These are phyloP conservation scores for Phyllosticta capitalensis DNA, from an alignment of 2,329 filamentous ascomycete species.

Conservation along the genomic window DNA sequence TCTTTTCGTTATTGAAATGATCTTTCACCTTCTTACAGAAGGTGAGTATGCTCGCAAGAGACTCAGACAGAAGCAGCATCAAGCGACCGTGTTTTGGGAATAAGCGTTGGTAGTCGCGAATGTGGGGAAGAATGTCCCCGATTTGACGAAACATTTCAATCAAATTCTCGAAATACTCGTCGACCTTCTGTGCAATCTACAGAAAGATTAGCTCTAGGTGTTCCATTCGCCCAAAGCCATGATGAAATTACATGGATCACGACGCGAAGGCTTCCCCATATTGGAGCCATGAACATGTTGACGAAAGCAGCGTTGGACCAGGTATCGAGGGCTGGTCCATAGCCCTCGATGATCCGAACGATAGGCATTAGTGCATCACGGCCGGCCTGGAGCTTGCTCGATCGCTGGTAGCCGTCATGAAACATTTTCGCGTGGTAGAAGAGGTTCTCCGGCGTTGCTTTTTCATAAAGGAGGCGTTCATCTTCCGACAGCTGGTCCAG, in stretches of 20 bases:
- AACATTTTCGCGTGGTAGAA: slow-evolving; percentile 17
- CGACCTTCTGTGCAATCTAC: slow-evolving; percentile 15
- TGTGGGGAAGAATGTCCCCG: slow-evolving; percentile 16
- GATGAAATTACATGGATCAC: slow-evolving; percentile 14
- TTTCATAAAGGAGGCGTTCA: slow-evolving; percentile 12
- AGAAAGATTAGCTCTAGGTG: not conserved
- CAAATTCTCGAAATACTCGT: slow-evolving; percentile 16
- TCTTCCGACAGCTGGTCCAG: slow-evolving; percentile 12
- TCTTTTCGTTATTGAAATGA: slow-evolving; percentile 13
- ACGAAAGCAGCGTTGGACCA: slow-evolving; percentile 14
- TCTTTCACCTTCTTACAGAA: slow-evolving; percentile 16
- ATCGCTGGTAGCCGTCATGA: slow-evolving; percentile 14
- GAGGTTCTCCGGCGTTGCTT: slow-evolving; percentile 17
- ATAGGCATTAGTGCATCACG: slow-evolving; percentile 15
- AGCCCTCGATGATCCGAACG: slow-evolving; percentile 15
- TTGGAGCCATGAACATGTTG: slow-evolving; percentile 14
- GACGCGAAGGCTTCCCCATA: slow-evolving; percentile 18
- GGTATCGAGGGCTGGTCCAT: slow-evolving; percentile 17
- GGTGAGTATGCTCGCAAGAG: slow-evolving; percentile 15
- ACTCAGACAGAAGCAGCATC: slow-evolving; percentile 13
- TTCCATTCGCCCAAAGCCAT: not conserved
- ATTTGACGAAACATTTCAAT: slow-evolving; percentile 18
- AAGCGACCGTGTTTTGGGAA: slow-evolving; percentile 16
- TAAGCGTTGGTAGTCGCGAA: slow-evolving; percentile 16
- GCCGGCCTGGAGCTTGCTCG: slow-evolving; percentile 13